A percentile compares a stretch with the other conserved stretches of the same genome.
Conservation (phyloP, 352 stramenopile genomes). For the Thalassiosira exigua region DNA sequence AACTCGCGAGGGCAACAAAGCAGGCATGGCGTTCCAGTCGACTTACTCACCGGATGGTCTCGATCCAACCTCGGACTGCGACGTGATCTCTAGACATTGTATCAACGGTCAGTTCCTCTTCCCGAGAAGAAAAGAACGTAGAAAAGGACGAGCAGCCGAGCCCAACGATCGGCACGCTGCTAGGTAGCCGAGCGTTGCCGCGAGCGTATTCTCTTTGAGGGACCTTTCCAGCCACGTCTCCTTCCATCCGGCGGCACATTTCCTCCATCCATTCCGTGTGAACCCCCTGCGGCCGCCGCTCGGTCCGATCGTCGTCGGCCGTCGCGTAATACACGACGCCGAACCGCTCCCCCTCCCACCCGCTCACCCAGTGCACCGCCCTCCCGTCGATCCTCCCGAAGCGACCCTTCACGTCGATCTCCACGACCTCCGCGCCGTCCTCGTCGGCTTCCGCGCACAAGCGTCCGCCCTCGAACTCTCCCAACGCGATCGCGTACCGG, state of each 20-base stretch:
- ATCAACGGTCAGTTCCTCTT: conserved; percentile 50
- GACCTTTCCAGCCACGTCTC: conserved; percentile 12
- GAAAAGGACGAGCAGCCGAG: conserved; percentile 82
- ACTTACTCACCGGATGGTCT: conserved; percentile 64
- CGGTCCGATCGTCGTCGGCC: conserved; percentile 4
- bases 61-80: conserved; percentile 73
- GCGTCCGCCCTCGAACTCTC: conserved; percentile 20
- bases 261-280: conserved; percentile 16
- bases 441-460: conserved; percentile 19
- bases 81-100: conserved; percentile 59
- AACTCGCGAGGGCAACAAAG: neutral
- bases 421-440: conserved; percentile 1
- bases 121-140: conserved; percentile 71
- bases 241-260: conserved; percentile 1
- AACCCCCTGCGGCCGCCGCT: neutral
- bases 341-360: conserved; percentile 15
- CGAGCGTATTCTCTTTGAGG: conserved; percentile 45
- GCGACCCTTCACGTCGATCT: conserved; percentile 17
- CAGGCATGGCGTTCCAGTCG: neutral
- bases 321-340: conserved; percentile 19
- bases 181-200: conserved; percentile 24
- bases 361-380: conserved; percentile 30
- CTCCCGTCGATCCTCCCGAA: conserved; percentile 28
- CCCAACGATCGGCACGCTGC: conserved; percentile 68
- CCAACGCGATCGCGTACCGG: conserved; percentile 33